Evolutionary conservation across 371 early-diverging fungal species (phyloP).

Genomic region (Dichotomocladium elegans): DNA sequence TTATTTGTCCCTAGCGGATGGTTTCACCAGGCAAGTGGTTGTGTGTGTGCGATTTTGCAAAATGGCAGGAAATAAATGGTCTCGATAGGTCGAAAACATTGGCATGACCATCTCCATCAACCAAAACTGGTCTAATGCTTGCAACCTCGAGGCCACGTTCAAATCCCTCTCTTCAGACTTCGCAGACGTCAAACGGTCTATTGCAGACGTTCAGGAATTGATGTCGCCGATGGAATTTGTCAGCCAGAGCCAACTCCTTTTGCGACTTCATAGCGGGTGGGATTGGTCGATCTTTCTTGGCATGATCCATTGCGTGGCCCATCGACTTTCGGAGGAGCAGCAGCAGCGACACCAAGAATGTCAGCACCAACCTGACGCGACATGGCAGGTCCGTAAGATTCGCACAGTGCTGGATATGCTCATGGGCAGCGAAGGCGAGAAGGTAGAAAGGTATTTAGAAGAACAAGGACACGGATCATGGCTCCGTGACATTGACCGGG

Average conservation of each 20-base stretch:
- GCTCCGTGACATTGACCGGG: neutral
- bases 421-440: neutral
- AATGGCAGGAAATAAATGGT: neutral
- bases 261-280: conserved; percentile 59
- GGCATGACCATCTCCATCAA: conserved; percentile 76
- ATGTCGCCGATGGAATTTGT: conserved; percentile 46
- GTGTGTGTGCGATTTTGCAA: too few species aligned
- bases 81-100: conserved; percentile 53
- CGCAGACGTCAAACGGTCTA: conserved; percentile 45
- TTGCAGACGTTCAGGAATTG: conserved; percentile 49
- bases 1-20: conserved; percentile 74
- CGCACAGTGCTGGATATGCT: neutral
- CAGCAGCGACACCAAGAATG: neutral
- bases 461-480: neutral
- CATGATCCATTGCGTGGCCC: conserved; percentile 11
- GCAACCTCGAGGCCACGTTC: conserved; percentile 48
- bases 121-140: conserved; percentile 70
- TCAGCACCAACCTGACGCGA: conserved; percentile 6
- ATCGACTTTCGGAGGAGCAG: conserved; percentile 1
- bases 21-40: conserved; percentile 70
- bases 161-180: conserved; percentile 46
- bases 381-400: conserved; percentile 15
- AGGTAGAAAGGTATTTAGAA: conserved; percentile 3
- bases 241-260: conserved; percentile 44
- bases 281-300: conserved; percentile 40